Evolutionary conservation across 2,329 filamentous ascomycete genomes (phyloP).

Genomic region (Pestalotiopsis sp.): DNA sequence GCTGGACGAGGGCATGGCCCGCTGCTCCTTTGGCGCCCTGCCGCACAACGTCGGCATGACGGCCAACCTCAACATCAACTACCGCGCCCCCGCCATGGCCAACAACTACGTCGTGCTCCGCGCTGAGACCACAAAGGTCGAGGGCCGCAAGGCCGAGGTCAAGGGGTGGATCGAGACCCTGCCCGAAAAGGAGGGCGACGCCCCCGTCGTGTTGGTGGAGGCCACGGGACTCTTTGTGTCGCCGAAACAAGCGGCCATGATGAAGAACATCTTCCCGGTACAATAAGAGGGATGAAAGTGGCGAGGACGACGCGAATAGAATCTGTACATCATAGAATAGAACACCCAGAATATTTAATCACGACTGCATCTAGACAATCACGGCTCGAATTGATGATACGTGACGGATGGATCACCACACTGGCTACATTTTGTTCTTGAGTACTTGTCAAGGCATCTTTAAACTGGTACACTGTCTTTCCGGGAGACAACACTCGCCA

Average conservation of each 20-base stretch:
- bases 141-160: conserved; percentile 94
- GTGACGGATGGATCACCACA: no score
- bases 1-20: conserved; percentile 84
- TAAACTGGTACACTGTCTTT: no score
- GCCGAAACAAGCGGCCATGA: conserved; percentile 71
- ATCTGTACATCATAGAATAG: background rate
- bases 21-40: conserved; percentile 84
- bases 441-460: no score
- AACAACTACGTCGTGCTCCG: conserved; percentile 74
- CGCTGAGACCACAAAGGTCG: conserved; percentile 79
- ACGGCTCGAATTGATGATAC: background rate
- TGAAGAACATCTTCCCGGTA: conserved; percentile 35
- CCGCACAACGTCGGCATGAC: conserved; percentile 86
- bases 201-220: conserved; percentile 71
- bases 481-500: no score
- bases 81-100: conserved; percentile 77
- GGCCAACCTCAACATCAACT: conserved; percentile 80
- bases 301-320: background rate
- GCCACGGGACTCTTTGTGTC: conserved; percentile 87
- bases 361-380: background rate
- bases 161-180: conserved; percentile 83
- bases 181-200: conserved; percentile 55
- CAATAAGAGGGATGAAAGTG: background rate
- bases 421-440: no score
- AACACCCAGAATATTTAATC: background rate